Evolutionary conservation across 129 eudicot genomes (phyloP).

Genomic region (Centella asiatica): DNA sequence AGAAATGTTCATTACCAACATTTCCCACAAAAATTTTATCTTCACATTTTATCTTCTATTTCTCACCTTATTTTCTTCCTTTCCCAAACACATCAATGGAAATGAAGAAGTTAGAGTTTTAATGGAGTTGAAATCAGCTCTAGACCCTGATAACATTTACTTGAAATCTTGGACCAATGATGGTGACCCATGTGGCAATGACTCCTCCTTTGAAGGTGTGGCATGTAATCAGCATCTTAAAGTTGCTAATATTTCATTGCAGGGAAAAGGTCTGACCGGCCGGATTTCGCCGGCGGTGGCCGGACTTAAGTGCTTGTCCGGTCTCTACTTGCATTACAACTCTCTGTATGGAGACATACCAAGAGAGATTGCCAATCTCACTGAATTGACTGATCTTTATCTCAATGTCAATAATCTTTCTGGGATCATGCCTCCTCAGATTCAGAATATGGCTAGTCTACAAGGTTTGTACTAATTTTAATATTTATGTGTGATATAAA

Average conservation of each 20-base stretch:
- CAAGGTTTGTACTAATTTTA: constrained; percentile 48
- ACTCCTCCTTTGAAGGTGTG: constrained; percentile 59
- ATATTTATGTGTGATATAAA: too few species aligned
- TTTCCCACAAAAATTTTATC: not conserved
- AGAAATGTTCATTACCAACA: not conserved
- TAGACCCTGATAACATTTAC: constrained; percentile 72
- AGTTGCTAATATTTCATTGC: constrained; percentile 77
- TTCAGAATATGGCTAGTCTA: constrained; percentile 61
- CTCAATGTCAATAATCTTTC: constrained; percentile 72
- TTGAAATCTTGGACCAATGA: constrained; percentile 57
- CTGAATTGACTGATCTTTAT: constrained; percentile 77
- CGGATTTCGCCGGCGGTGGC: constrained; percentile 62
- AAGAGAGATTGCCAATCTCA: constrained; percentile 52
- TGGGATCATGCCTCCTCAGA: constrained; percentile 57
- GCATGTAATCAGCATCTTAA: constrained; percentile 77
- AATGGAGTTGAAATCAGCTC: constrained; percentile 66
- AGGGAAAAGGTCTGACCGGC: constrained; percentile 75
- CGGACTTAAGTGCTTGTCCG: constrained; percentile 73
- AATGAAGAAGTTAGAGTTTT: constrained; percentile 66
- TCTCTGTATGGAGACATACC: constrained; percentile 69
- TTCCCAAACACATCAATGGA: constrained; percentile 12
- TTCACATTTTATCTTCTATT: not conserved
- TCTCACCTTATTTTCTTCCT: not conserved
- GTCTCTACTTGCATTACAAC: constrained; percentile 85
- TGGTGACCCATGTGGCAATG: constrained; percentile 73